Conservation (phyloP, 1,139 yeast genomes). For the Candida glucosophila region DNA sequence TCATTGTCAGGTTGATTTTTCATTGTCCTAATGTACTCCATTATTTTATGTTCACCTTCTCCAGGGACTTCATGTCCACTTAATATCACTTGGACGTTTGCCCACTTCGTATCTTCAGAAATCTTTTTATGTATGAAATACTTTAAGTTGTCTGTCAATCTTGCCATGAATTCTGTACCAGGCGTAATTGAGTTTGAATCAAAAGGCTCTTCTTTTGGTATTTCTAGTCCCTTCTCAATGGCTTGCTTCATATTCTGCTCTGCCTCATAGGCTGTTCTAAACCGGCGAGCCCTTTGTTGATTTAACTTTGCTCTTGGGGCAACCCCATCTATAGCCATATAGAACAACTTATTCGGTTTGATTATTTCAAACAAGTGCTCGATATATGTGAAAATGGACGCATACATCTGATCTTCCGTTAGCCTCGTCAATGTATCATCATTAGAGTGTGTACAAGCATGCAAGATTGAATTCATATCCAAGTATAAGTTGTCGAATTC, state of each 20-base stretch:
- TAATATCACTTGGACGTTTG: slow-evolving; percentile 69
- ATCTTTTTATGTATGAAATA: slow-evolving; percentile 90
- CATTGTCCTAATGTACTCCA: slow-evolving; percentile 84
- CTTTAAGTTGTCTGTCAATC: slow-evolving; percentile 71
- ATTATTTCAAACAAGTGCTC: slow-evolving; percentile 88
- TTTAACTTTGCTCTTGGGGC: slow-evolving; percentile 99
- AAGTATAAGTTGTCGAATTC: slow-evolving; percentile 91
- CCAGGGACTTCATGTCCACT: slow-evolving; percentile 99
- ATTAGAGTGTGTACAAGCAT: slow-evolving; percentile 82
- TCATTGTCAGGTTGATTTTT: slow-evolving; percentile 69
- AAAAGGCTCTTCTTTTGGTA: slow-evolving; percentile 74
- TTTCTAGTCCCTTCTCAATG: slow-evolving; percentile 47
- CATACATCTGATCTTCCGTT: slow-evolving; percentile 87
- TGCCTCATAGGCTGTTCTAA: slow-evolving; percentile 92
- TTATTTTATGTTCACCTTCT: slow-evolving; percentile 97
- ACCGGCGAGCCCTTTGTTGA: slow-evolving; percentile 96
- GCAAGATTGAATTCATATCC: slow-evolving; percentile 96
- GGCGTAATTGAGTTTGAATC: slow-evolving; percentile 96
- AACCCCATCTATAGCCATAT: slow-evolving; percentile 98
- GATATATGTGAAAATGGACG: slow-evolving; percentile 88
- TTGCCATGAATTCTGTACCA: slow-evolving; percentile 97
- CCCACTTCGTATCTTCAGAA: slow-evolving; percentile 88
- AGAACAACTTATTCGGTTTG: slow-evolving; percentile 78
- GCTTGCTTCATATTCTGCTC: slow-evolving; percentile 67
- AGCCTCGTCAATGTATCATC: slow-evolving; percentile 52